phyloP scores from a whole-genome alignment of 1,284 basidiomycete species.

The Tausonia pullulans region DNA sequence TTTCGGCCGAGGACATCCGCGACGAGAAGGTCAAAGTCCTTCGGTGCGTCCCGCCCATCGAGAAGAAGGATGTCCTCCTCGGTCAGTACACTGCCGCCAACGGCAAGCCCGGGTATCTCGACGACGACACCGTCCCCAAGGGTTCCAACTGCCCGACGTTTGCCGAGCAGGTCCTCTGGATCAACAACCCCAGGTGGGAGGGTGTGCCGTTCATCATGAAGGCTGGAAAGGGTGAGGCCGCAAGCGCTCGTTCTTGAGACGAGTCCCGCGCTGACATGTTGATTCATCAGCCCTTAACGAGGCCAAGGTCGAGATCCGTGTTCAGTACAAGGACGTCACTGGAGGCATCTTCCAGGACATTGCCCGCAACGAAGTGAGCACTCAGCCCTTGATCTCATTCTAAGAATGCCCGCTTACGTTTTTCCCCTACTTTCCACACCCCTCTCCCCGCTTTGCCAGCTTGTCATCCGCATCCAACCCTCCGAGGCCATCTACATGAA shows the following conservation, averaged over 20 bases:
- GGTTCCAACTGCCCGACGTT: constrained; percentile 85
- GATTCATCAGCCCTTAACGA: constrained; percentile 59
- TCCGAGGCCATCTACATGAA: constrained; percentile 91
- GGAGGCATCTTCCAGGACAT: constrained; percentile 92
- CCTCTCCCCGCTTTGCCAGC: constrained; percentile 39
- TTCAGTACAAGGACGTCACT: constrained; percentile 89
- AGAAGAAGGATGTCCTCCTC: constrained; percentile 63
- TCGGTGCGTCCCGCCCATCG: constrained; percentile 72
- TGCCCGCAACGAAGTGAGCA: constrained; percentile 69
- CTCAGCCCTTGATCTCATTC: too few relatives aligned
- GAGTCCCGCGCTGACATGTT: not conserved
- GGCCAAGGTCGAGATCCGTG: constrained; percentile 89
- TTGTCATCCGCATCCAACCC: constrained; percentile 66
- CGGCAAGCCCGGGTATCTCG: constrained; percentile 92
- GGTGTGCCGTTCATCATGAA: constrained; percentile 95
- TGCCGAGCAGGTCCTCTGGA: constrained; percentile 74
- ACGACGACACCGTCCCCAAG: constrained; percentile 86
- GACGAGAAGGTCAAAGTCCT: constrained; percentile 98
- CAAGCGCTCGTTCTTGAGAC: not conserved
- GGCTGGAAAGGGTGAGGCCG: constrained; percentile 71
- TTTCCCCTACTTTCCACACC: not conserved
- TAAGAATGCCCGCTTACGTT: constrained; percentile 44
- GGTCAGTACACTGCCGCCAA: constrained; percentile 82
- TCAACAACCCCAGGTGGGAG: constrained; percentile 92
- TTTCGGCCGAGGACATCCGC: constrained; percentile 87